These are phyloP conservation scores for Mortierella sp. DNA, from an alignment of 371 early-diverging fungal species.

Conservation along the genomic window DNA sequence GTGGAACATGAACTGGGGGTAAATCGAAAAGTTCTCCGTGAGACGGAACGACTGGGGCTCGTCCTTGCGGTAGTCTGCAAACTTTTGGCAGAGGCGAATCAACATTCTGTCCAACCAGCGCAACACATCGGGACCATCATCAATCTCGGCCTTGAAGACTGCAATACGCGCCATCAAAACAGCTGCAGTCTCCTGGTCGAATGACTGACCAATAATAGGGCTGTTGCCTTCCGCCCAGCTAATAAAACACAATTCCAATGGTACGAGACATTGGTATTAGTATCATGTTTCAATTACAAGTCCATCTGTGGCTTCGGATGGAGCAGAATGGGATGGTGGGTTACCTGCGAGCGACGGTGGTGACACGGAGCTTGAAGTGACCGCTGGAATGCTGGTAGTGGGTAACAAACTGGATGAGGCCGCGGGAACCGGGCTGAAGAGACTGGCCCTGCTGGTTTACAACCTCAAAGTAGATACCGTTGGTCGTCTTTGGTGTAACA, in stretches of 20 bases:
- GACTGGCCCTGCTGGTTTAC: slow-evolving; percentile 87
- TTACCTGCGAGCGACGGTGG: slow-evolving; percentile 90
- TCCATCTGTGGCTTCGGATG: too few species aligned
- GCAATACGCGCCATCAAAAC: slow-evolving; percentile 99
- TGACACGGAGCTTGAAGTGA: slow-evolving; percentile 92
- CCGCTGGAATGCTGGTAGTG: slow-evolving; percentile 97
- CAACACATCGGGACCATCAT: slow-evolving; percentile 98
- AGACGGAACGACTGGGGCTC: slow-evolving; percentile 96
- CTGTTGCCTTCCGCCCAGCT: slow-evolving; percentile 91
- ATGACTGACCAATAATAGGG: slow-evolving; percentile 91
- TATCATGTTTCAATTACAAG: neutral
- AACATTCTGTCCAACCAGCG: slow-evolving; percentile 99
- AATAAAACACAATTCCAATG: neutral
- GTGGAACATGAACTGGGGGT: slow-evolving; percentile 99
- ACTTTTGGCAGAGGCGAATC: slow-evolving; percentile 97
- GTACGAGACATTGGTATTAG: neutral
- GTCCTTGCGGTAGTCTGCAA: slow-evolving; percentile 97
- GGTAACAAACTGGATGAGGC: slow-evolving; percentile 95
- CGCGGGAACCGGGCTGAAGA: slow-evolving; percentile 90
- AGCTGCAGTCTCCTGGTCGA: slow-evolving; percentile 99
- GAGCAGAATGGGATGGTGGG: neutral
- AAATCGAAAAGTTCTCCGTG: slow-evolving; percentile 95
- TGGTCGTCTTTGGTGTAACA: slow-evolving; percentile 88
- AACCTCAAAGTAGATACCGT: slow-evolving; percentile 96
- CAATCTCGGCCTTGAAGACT: slow-evolving; percentile 96